Evolutionary conservation across 2,329 filamentous ascomycete species (phyloP), one percentile per base, ranked within the genome.

Genomic region (Beauveria sp.): DNA sequence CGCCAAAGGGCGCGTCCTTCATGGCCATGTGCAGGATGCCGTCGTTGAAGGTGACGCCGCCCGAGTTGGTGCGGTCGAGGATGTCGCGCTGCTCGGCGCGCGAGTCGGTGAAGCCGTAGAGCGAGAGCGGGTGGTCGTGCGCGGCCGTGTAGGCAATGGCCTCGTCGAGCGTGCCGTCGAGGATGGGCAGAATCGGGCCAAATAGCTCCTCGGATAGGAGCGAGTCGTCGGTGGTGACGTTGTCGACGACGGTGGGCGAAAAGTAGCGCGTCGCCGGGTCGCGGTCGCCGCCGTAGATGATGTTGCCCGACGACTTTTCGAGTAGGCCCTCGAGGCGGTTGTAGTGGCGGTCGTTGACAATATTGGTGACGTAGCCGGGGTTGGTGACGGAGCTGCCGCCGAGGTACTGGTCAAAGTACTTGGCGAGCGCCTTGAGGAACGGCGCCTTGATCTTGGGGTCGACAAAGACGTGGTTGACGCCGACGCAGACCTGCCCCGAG

Each of bases 11-110:
- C 2, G 75, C 73, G 28, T 71, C 71, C 3, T 74, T 73, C 49
- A 77, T 72, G 42, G 69, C 72, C 53, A 72, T 71, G 64, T 83
- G 80, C 48, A 80, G 69, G 64, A 76, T 73, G 45, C 74, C 71
- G 65, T 81, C 79, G 67, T 83, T 83, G 68, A 81, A 70, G 14
- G 78, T 80, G 58, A 81, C 79, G 20, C 80, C 79, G 7, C 80
- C 80, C 5, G 79, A 82, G 18, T 73, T 76, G 53, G 77, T 75
- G 62, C 70, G 69, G 45, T 68, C 64, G 16, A 66, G 61, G 48
- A 68, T 71, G 51, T 69, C 68, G 18, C 72, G 65, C 52, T 75
- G 73, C 61, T 79, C 75, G 1, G 65, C 58, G 20, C 70, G 61
- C 40, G 73, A 67, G 12, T 70, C 64, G 46, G 71, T 75, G 66